Percentiles rank a stretch among this genome's conserved stretches.
phyloP scores from a whole-genome alignment of 140 eudicot species.

The Stevia rebaudiana region DNA sequence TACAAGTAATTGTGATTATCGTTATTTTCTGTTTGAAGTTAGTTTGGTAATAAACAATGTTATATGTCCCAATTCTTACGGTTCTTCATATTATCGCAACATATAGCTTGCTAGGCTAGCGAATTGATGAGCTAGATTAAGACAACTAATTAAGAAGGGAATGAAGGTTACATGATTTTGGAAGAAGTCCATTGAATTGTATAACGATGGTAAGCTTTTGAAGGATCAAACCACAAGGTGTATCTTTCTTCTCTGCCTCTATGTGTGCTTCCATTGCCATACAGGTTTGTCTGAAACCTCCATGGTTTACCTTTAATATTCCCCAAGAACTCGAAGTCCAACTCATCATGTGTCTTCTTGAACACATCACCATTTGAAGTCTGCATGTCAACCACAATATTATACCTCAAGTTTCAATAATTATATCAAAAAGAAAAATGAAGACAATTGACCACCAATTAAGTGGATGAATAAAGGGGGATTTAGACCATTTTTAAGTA shows the following conservation, averaged over 20 bases:
- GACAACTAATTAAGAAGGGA: too few species aligned
- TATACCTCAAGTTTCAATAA: too few species aligned
- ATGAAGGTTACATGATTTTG: slow-evolving; percentile 42
- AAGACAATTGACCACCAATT: too few species aligned
- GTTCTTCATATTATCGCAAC: too few species aligned
- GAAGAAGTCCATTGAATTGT: slow-evolving; percentile 70
- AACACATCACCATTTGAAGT: slow-evolving; percentile 73
- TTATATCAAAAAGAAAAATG: too few species aligned
- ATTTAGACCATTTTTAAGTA: too few species aligned
- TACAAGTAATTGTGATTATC: too few species aligned
- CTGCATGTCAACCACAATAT: slow-evolving; percentile 36
- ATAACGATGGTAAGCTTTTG: slow-evolving; percentile 68
- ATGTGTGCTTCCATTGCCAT: slow-evolving; percentile 83
- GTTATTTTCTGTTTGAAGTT: too few species aligned
- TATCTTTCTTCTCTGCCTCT: slow-evolving; percentile 96
- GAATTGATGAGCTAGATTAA: too few species aligned
- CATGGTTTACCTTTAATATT: slow-evolving; percentile 64
- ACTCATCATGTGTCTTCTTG: slow-evolving; percentile 67
- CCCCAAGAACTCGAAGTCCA: slow-evolving; percentile 86
- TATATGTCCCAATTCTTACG: too few species aligned
- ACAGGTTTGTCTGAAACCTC: slow-evolving; percentile 83
- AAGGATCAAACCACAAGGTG: slow-evolving; percentile 81
- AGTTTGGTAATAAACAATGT: too few species aligned
- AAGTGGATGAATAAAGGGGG: background rate
- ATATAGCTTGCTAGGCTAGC: too few species aligned